Conservation (phyloP, 2,329 filamentous ascomycete genomes). For the Cladorrhinum sp. region DNA sequence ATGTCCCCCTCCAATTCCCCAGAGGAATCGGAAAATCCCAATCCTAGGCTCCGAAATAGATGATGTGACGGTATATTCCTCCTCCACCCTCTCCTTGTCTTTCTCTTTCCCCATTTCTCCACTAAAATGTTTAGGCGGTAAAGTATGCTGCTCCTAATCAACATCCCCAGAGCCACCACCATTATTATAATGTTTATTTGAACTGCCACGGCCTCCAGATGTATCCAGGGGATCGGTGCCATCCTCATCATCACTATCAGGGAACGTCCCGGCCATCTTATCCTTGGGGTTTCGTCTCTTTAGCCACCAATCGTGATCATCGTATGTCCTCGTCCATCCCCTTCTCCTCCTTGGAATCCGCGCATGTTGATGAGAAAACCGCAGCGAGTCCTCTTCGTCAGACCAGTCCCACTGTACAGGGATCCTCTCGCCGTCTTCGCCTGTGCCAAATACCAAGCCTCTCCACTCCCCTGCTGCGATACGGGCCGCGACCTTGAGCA, state of each 20-base stretch:
- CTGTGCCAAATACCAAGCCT: slow-evolving; percentile 55
- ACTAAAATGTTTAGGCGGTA: not conserved
- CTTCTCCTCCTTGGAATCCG: not conserved
- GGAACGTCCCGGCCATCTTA: slow-evolving; percentile 30
- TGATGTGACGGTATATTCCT: not conserved
- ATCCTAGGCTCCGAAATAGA: not conserved
- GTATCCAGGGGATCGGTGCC: slow-evolving; percentile 13
- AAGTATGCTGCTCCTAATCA: slow-evolving; percentile 1
- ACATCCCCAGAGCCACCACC: not conserved
- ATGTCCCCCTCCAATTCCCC: not conserved
- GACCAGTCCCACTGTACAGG: slow-evolving; percentile 61
- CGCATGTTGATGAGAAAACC: not conserved
- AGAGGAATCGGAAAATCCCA: not conserved
- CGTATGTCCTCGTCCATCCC: slow-evolving; percentile 4
- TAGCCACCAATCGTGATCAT: slow-evolving; percentile 12
- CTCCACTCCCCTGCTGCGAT: slow-evolving; percentile 66
- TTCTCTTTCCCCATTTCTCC: not conserved
- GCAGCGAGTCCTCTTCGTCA: slow-evolving; percentile 49
- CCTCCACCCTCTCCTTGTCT: not conserved
- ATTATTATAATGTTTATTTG: not conserved
- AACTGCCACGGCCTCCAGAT: too few relatives aligned
- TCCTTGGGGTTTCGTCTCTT: slow-evolving; percentile 12
- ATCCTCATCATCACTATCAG: slow-evolving; percentile 21
- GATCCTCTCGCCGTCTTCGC: slow-evolving; percentile 52
- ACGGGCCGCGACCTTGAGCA: slow-evolving; percentile 76